Evolutionary conservation across 2,329 filamentous ascomycete species (phyloP).

Genomic region (Ilyonectria sp.): DNA sequence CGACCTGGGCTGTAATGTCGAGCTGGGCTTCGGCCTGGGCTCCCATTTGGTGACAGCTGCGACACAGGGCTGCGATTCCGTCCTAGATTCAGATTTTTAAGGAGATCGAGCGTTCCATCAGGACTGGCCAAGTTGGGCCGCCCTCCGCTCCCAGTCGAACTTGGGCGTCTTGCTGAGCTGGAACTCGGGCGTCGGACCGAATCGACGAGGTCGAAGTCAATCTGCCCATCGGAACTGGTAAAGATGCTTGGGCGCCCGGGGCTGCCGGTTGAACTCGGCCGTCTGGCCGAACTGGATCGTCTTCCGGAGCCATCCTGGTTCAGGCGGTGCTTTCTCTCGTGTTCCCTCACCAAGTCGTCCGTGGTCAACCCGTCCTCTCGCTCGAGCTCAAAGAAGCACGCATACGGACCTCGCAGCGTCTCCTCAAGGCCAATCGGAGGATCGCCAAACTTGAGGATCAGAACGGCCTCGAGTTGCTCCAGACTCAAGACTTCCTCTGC

Average conservation of each 20-base stretch:
- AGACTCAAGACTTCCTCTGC: constrained; percentile 60
- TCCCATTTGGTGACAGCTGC: constrained; percentile 26
- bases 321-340: constrained; percentile 51
- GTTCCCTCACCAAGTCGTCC: constrained; percentile 58
- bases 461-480: constrained; percentile 60
- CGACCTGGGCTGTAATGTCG: constrained; percentile 19
- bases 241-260: constrained; percentile 35
- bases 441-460: constrained; percentile 60
- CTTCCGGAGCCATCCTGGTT: constrained; percentile 35
- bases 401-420: constrained; percentile 60
- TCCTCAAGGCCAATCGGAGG: constrained; percentile 59
- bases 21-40: constrained; percentile 14
- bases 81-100: constrained; percentile 40
- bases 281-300: constrained; percentile 42
- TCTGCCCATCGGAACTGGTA: constrained; percentile 26
- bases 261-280: constrained; percentile 41
- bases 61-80: constrained; percentile 19
- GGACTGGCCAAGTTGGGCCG: constrained; percentile 35
- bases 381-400: constrained; percentile 63
- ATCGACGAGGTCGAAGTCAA: too few relatives aligned
- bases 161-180: constrained; percentile 42
- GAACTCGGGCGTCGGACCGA: constrained; percentile 13
- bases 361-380: constrained; percentile 61
- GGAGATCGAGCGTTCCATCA: constrained; percentile 31
- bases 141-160: constrained; percentile 40